phyloP scores from a whole-genome alignment of 257 asterid species.

The Penstemon barbatus region DNA sequence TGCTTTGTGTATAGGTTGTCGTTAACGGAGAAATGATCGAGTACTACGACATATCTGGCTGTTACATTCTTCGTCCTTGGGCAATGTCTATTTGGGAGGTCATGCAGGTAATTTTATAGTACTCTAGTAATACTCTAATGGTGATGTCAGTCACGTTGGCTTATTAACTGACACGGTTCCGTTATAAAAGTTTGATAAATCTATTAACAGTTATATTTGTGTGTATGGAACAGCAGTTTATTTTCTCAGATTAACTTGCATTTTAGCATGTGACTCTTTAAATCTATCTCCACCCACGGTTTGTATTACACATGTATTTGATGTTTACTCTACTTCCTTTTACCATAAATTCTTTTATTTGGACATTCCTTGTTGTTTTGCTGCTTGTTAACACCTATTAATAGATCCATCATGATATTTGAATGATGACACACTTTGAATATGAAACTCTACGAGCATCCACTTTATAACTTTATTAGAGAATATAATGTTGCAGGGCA shows the following conservation, averaged over 20 bases:
- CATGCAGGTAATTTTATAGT: slow-evolving; percentile 59
- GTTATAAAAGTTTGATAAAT: not conserved
- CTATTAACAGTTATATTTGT: not conserved
- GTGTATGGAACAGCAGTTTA: not conserved
- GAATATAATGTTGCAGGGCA: not conserved
- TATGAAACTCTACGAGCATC: not conserved
- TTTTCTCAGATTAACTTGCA: slow-evolving; percentile 8
- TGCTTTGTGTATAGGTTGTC: slow-evolving; percentile 59
- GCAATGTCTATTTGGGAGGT: slow-evolving; percentile 95
- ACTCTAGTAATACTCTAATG: slow-evolving; percentile 3
- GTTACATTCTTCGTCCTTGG: slow-evolving; percentile 97
- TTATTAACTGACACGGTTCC: slow-evolving; percentile 2
- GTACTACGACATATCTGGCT: slow-evolving; percentile 97
- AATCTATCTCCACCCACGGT: not conserved
- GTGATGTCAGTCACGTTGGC: not conserved
- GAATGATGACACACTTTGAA: slow-evolving; percentile 12
- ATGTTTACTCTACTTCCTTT: not conserved
- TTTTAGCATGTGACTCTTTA: not conserved
- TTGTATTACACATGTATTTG: not conserved
- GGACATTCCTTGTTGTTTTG: not conserved
- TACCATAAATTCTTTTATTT: too few species aligned
- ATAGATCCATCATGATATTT: not conserved
- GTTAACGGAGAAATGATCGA: slow-evolving; percentile 88
- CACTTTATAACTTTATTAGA: not conserved
- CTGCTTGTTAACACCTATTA: not conserved